Evolutionary conservation across 1,284 basidiomycete genomes (phyloP), one percentile per base, ranked within the genome.

Genomic region (Ceratobasidium theobromae): DNA sequence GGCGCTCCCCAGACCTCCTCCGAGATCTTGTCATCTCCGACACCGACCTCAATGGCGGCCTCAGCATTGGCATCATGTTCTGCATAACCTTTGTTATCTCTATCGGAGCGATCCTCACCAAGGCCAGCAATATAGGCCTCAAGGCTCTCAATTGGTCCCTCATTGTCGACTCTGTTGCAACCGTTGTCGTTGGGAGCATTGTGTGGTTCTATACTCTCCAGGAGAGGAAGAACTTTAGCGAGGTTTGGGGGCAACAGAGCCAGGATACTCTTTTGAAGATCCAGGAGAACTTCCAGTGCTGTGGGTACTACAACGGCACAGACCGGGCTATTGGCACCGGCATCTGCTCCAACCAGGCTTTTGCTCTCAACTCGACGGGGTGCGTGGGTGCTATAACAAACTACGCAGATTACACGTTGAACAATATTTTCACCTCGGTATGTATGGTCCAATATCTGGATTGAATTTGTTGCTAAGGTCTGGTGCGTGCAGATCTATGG

Each of bases 281-380:
- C 35, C 93, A 95, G 76, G 86, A 95, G 72, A 76, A 80, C 88
- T 81, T 91, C 72, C 75, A 77, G 66, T 94, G 93, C 78, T 95
- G 92, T 72, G 92, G 92, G 9, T 95, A 92, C 76, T 77, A 69
- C 76, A 82, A 82, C 65, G 80, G 80, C 14, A 84, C 84, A 3
- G 87, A 91, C 70, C 73, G 79, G 3, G 79, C 81, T 46, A 82
- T 86, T 27, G 82, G 82, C 28, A 83, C 84, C 18, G 78, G 72
- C 1, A 88, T 88, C 75, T 94, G 92, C 76, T 75, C 77, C 11
- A 82, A 81, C 71, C 73, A 75, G 67, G 74, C 76, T 4, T 80
- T 81, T 68, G 84, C 85, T 53, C 76, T 83, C 58, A 75, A 76
- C 57, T 76, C 76, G 68, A 76, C 74, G 32, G 86, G 86, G 66